Evolutionary conservation across 805 yeast species (phyloP), one percentile per base, ranked within the genome.

Genomic region (Ogataea trehaloabstinens): DNA sequence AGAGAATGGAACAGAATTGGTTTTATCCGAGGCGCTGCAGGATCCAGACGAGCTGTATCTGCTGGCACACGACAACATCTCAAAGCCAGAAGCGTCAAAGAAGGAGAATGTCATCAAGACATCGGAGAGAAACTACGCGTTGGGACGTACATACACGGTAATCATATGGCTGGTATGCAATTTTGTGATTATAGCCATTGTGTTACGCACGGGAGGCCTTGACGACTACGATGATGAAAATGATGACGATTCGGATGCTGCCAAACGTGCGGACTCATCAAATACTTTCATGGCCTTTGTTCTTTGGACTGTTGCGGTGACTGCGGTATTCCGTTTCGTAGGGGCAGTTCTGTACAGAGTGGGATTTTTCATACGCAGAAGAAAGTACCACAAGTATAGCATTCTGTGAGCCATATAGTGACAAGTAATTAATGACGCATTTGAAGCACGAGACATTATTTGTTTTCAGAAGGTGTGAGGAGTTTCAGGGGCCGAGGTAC

Each of bases 291-390:
- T 91, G 68, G 76, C 89, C 10, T 85, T 90, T 27, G 80, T 91
- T 31, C 70, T 91, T 49, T 91, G 98, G 97, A 69, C 86, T 19
- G 97, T 91, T 34, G 96, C 96, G 1, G 83, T 77, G 4, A 71
- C 87, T 63, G 96, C 97, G 1, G 73, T 81, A 5, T 78, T 86
- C 56, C 71, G 97, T 46, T 80, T 89, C 45, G 37, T 79, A 21
- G 96, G 97, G 2, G 79, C 93, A 44, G 55, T 76, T 1, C 56
- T 75, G 38, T 90, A 78, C 43, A 41, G 64, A 13, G 32, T 61
- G 13, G 48, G 49, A 11, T 41, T 48, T 7, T 38, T 47, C 13
- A 34, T 55, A 21, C 37, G 40, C 15, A 52, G 49, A 25, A 42
- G 64, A 24, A 41, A 40, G 30, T 52, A 42, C 37, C 53, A 55